phyloP scores from a whole-genome alignment of 2,329 filamentous ascomycete species.

The Ascochyta lentis region DNA sequence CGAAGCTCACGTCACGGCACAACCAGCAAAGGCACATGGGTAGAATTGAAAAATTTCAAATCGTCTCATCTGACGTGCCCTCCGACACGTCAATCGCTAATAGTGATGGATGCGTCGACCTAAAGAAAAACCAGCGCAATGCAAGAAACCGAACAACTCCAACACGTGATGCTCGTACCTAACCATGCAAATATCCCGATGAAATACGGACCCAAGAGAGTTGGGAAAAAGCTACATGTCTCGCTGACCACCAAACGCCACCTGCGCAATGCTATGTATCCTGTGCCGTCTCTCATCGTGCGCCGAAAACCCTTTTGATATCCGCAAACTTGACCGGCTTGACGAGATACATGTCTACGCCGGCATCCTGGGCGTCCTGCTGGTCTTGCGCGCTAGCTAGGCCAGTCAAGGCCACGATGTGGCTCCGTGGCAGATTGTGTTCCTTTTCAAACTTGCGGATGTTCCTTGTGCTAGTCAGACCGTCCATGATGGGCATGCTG shows the following conservation, averaged over 20 bases:
- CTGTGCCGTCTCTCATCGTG: not conserved
- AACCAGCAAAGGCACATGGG: too few relatives aligned
- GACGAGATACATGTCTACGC: conserved; percentile 48
- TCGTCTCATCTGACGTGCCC: too few relatives aligned
- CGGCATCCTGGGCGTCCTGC: conserved; percentile 41
- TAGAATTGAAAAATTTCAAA: too few relatives aligned
- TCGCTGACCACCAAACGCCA: not conserved
- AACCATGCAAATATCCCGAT: not conserved
- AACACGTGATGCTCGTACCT: not conserved
- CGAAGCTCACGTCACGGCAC: too few relatives aligned
- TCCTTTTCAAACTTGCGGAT: conserved; percentile 41
- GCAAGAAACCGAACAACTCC: conserved; percentile 4
- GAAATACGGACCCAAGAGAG: not conserved
- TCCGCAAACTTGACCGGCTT: conserved; percentile 50
- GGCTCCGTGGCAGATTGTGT: conserved; percentile 23
- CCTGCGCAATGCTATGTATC: not conserved
- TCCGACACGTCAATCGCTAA: not conserved
- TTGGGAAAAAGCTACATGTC: not conserved
- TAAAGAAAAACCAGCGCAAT: not conserved
- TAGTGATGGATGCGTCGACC: not conserved
- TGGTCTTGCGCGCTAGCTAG: conserved; percentile 47
- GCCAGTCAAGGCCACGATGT: conserved; percentile 49
- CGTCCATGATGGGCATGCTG: conserved; percentile 47
- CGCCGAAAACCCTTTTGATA: conserved; percentile 37
- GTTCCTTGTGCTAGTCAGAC: conserved; percentile 45